Conservation (phyloP, 192 early-diverging fungal species). For the Linnemannia elongata region DNA sequence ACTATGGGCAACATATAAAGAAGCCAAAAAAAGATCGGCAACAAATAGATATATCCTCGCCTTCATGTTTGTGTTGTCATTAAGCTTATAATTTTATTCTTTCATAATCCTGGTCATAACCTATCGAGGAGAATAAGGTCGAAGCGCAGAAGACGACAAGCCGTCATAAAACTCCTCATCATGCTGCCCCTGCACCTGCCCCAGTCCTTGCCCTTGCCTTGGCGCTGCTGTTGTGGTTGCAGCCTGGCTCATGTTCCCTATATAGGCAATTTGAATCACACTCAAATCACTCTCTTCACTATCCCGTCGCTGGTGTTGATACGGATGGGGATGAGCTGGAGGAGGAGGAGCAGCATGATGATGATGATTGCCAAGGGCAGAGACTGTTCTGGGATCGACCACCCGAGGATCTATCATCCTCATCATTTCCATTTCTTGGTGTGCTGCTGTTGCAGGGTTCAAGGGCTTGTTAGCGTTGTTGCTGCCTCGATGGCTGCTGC, state of each 20-base stretch:
- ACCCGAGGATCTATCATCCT: neutral
- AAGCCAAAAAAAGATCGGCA: neutral
- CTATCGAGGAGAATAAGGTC: conserved; percentile 33
- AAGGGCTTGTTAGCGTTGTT: neutral
- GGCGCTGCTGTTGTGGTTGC: neutral
- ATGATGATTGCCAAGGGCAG: neutral
- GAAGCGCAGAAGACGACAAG: neutral
- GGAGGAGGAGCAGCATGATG: too few species aligned
- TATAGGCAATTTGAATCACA: conserved; percentile 30
- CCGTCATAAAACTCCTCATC: neutral
- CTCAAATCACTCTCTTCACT: conserved; percentile 13
- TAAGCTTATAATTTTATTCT: neutral
- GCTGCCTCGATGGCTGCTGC: neutral
- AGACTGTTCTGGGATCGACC: neutral
- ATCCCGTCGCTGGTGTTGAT: neutral
- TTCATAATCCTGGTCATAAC: neutral
- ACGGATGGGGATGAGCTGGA: neutral
- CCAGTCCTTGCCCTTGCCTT: neutral
- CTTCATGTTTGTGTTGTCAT: neutral
- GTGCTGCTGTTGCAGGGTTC: neutral
- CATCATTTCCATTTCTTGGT: neutral
- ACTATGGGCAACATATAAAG: neutral
- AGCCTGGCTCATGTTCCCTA: neutral
- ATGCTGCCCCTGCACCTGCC: neutral
- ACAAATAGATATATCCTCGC: conserved; percentile 40